Evolutionary conservation across 2,329 filamentous ascomycete species (phyloP).

Genomic region (Clarireedia paspali): DNA sequence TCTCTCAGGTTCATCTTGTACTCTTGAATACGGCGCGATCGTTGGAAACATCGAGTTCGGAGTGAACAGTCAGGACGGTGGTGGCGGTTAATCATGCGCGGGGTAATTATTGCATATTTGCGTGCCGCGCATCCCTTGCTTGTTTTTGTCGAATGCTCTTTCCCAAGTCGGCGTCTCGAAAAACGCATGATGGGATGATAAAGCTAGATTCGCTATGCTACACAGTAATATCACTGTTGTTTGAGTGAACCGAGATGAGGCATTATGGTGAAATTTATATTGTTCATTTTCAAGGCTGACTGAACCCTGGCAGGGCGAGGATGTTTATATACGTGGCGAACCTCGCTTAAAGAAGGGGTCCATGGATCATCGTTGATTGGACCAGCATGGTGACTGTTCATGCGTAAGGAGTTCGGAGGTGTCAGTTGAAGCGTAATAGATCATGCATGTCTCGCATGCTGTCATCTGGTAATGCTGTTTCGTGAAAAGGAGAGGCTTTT

Average conservation of each 20-base stretch:
- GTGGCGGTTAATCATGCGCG: constrained; percentile 5
- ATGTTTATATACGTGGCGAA: constrained; percentile 8
- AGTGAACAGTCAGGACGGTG: not conserved
- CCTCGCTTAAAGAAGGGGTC: constrained; percentile 5
- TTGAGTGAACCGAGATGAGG: not conserved
- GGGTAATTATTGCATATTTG: constrained; percentile 2
- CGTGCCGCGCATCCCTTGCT: constrained; percentile 4
- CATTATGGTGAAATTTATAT: not conserved
- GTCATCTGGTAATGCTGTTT: not conserved
- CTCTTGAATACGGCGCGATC: not conserved
- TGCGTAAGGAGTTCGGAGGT: not conserved
- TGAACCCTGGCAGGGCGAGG: not conserved
- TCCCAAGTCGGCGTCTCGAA: not conserved
- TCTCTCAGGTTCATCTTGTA: not conserved
- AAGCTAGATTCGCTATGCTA: not conserved
- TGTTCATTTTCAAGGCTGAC: not conserved
- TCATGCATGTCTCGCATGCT: not conserved
- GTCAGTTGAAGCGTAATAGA: not conserved
- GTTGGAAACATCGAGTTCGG: constrained; percentile 2
- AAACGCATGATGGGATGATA: not conserved
- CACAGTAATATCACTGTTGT: not conserved
- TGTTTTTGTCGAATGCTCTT: constrained; percentile 1
- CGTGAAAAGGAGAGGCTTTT: not conserved
- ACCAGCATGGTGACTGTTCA: not conserved
- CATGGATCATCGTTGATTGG: constrained; percentile 1